phyloP scores from a whole-genome alignment of 2,329 filamentous ascomycete species.

The Hypocrella siamensis region DNA sequence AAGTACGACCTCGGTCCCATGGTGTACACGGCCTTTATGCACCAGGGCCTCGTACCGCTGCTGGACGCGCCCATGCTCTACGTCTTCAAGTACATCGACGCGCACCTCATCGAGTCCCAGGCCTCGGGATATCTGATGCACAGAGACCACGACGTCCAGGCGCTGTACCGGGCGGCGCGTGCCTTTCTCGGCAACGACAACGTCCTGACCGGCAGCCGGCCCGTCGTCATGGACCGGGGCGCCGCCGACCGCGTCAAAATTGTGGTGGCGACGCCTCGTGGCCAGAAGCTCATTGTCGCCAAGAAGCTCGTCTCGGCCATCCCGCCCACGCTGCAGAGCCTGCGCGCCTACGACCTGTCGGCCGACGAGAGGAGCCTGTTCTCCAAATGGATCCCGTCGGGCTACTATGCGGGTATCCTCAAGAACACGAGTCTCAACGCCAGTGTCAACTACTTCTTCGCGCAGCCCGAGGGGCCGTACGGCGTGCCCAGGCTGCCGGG shows the following conservation, averaged over 20 bases:
- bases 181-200: not conserved
- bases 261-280: not conserved
- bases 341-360: conserved; percentile 14
- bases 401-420: conserved; percentile 12
- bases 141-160: not conserved
- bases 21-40: conserved; percentile 13
- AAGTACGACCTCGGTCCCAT: conserved; percentile 24
- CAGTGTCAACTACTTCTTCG: not conserved
- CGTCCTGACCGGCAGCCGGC: not conserved
- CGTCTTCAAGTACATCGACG: conserved; percentile 15
- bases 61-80: conserved; percentile 20
- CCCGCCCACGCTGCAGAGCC: conserved; percentile 12
- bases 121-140: conserved; percentile 9
- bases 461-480: not conserved
- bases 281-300: conserved; percentile 1
- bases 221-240: conserved; percentile 4
- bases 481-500: not conserved
- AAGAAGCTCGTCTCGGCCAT: conserved; percentile 14
- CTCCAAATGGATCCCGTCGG: conserved; percentile 10
- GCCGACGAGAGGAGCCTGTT: conserved; percentile 11
- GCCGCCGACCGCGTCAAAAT: conserved; percentile 8
- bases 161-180: not conserved
- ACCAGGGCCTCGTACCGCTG: conserved; percentile 22
- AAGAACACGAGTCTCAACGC: conserved; percentile 6
- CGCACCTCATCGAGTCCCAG: conserved; percentile 1